Percentiles rank a stretch among this genome's conserved stretches.
Evolutionary conservation across 805 yeast genomes (phyloP).

Genomic region (Cyberlindnera japonica): DNA sequence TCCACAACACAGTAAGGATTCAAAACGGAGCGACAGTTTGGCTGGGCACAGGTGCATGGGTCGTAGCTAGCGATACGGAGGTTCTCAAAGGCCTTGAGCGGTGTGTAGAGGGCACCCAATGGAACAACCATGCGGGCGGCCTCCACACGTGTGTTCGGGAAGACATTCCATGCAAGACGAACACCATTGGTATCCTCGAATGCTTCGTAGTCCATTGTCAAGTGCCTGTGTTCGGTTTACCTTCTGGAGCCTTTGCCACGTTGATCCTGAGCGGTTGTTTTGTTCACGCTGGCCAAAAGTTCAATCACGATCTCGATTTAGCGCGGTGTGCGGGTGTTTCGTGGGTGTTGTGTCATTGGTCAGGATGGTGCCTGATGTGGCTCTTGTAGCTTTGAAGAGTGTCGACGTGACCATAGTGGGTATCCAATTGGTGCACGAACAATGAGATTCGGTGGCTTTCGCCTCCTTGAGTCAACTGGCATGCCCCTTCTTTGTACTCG

Average conservation of each 20-base stretch:
- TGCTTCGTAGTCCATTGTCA: conserved; percentile 46
- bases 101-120: conserved; percentile 92
- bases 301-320: neutral
- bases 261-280: neutral
- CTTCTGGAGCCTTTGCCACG: neutral
- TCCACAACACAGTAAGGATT: conserved; percentile 87
- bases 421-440: too few relatives aligned
- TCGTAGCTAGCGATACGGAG: conserved; percentile 79
- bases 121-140: conserved; percentile 92
- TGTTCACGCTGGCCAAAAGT: conserved; percentile 5
- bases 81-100: conserved; percentile 74
- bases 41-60: conserved; percentile 73
- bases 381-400: neutral
- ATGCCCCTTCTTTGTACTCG: too few relatives aligned
- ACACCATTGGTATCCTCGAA: conserved; percentile 72
- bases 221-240: conserved; percentile 1
- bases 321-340: neutral
- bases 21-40: conserved; percentile 77
- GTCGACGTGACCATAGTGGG: too few relatives aligned
- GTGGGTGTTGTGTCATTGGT: neutral
- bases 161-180: conserved; percentile 75
- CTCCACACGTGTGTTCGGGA: conserved; percentile 86
- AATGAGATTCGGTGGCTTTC: too few relatives aligned
- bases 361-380: neutral
- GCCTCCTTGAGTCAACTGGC: too few relatives aligned